phyloP scores from a whole-genome alignment of 2,329 filamentous ascomycete genomes.

The Epichloe baconii region DNA sequence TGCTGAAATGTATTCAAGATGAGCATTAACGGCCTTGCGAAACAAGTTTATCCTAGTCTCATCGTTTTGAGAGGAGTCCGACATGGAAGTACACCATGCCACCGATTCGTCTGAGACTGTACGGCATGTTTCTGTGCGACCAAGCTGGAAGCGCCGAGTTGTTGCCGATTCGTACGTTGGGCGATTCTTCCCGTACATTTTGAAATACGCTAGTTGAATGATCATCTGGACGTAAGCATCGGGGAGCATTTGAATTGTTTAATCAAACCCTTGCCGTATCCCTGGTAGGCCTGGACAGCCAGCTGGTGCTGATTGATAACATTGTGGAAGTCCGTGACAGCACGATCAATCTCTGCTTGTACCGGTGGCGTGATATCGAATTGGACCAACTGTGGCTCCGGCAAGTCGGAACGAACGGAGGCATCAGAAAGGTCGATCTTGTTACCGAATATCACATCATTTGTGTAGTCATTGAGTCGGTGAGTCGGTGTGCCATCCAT shows the following conservation, averaged over 20 bases:
- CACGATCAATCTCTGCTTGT: conserved; percentile 64
- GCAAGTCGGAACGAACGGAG: conserved; percentile 64
- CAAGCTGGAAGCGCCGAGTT: conserved; percentile 88
- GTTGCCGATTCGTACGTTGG: conserved; percentile 96
- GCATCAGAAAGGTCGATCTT: conserved; percentile 82
- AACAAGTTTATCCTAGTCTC: conserved; percentile 61
- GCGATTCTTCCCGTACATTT: conserved; percentile 97
- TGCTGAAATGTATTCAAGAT: conserved; percentile 81
- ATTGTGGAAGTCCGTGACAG: conserved; percentile 63
- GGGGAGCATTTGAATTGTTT: conserved; percentile 98
- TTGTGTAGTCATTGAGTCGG: conserved; percentile 88
- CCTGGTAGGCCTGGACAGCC: conserved; percentile 88
- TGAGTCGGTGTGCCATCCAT: conserved; percentile 99
- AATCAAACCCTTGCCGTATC: conserved; percentile 94
- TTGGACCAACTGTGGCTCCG: conserved; percentile 63
- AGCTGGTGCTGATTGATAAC: conserved; percentile 84
- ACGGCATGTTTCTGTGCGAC: conserved; percentile 91
- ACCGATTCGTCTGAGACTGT: conserved; percentile 83
- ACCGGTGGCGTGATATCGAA: conserved; percentile 69
- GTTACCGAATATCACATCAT: conserved; percentile 83
- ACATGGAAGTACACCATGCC: conserved; percentile 80
- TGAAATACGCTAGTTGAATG: conserved; percentile 95
- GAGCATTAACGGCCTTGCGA: conserved; percentile 66
- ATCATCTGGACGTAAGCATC: conserved; percentile 98
- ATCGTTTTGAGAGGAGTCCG: conserved; percentile 49